These are phyloP conservation scores for Scheffersomyces parashehatae DNA, from an alignment of 1,139 yeast species.

Conservation along the genomic window DNA sequence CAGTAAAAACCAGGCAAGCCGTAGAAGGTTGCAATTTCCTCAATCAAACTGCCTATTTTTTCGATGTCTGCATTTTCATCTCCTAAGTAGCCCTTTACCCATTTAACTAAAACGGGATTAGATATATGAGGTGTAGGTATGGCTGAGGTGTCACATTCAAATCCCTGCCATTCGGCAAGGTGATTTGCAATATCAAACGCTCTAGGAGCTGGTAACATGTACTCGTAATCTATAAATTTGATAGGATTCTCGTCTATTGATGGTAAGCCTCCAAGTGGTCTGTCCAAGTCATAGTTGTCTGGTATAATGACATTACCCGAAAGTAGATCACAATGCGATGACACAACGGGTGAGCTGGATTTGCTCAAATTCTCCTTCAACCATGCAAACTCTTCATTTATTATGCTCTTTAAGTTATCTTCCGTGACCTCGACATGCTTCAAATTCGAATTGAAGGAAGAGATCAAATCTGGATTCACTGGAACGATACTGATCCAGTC, in stretches of 20 bases:
- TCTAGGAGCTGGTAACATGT: conserved; percentile 76
- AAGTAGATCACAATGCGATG: conserved; percentile 71
- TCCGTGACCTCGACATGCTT: conserved; percentile 19
- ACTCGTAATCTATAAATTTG: conserved; percentile 77
- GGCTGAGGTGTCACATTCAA: conserved; percentile 61
- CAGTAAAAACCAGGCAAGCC: conserved; percentile 85
- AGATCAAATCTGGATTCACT: conserved; percentile 40
- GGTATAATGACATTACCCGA: conserved; percentile 75
- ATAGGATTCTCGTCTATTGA: conserved; percentile 44
- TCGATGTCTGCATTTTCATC: conserved; percentile 25
- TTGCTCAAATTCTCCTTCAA: conserved; percentile 37
- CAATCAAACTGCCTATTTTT: conserved; percentile 38
- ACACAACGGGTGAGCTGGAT: conserved; percentile 55
- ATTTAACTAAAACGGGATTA: conserved; percentile 50
- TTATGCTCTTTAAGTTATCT: conserved; percentile 37
- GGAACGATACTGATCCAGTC: conserved; percentile 69
- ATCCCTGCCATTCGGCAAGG: conserved; percentile 87
- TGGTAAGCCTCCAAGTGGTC: conserved; percentile 22
- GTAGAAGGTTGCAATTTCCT: conserved; percentile 61
- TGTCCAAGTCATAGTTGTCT: conserved; percentile 22
- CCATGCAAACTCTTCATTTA: conserved; percentile 58
- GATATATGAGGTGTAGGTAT: conserved; percentile 53
- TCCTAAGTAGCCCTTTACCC: conserved; percentile 55
- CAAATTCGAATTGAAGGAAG: conserved; percentile 39
- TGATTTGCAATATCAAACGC: conserved; percentile 87